phyloP scores from a whole-genome alignment of 2,329 filamentous ascomycete species.

The Xylariaceae sp. region DNA sequence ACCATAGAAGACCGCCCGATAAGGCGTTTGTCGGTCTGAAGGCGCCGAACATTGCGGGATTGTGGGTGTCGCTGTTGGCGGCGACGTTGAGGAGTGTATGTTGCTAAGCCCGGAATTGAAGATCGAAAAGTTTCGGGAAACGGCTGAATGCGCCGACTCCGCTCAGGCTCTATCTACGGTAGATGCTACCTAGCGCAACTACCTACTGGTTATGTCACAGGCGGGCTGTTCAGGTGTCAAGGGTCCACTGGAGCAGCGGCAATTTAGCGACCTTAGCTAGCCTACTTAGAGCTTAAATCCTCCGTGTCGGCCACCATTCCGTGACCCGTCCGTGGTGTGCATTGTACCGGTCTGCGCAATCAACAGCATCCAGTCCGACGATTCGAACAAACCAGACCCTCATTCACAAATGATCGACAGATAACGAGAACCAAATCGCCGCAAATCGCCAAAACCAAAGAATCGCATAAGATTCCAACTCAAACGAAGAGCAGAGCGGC shows the following conservation, averaged over 20 bases:
- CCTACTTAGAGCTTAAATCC: too few relatives aligned
- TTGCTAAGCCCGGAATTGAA: neutral
- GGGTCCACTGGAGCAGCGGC: too few relatives aligned
- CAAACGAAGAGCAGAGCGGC: neutral
- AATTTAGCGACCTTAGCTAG: too few relatives aligned
- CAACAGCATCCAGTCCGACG: neutral
- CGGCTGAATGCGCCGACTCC: slow-evolving; percentile 8
- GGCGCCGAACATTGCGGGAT: slow-evolving; percentile 67
- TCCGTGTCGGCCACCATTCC: too few relatives aligned
- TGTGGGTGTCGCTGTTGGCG: slow-evolving; percentile 10
- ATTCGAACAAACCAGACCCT: neutral
- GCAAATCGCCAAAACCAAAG: neutral
- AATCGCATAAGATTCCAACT: neutral
- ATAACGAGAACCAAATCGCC: slow-evolving; percentile 6
- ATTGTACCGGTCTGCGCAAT: too few relatives aligned
- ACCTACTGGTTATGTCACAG: neutral
- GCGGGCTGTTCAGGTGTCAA: too few relatives aligned
- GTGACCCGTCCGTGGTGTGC: too few relatives aligned
- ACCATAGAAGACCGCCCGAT: slow-evolving; percentile 79
- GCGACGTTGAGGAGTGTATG: neutral
- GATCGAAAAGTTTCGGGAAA: slow-evolving; percentile 21
- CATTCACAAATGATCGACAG: slow-evolving; percentile 23
- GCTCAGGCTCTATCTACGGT: neutral
- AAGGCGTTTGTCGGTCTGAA: slow-evolving; percentile 75
- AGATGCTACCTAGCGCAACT: neutral